Conservation (phyloP, 2,329 filamentous ascomycete genomes). For the Claviceps africana region DNA sequence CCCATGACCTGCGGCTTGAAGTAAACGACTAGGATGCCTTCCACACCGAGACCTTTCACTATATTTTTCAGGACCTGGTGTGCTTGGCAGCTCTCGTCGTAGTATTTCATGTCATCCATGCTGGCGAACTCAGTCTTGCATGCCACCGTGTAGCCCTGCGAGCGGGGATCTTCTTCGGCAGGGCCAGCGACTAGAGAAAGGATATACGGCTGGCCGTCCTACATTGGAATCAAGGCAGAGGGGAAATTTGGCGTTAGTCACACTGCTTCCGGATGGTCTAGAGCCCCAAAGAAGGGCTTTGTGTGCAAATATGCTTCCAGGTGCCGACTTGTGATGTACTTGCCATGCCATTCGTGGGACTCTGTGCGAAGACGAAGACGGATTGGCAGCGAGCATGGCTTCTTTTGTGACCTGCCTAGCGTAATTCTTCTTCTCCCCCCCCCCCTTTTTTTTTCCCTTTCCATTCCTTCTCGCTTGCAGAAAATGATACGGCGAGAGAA, state of each 20-base stretch:
- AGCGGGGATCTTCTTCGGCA: slow-evolving; percentile 42
- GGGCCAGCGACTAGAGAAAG: slow-evolving; percentile 38
- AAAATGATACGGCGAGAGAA: background rate
- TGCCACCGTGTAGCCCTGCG: slow-evolving; percentile 51
- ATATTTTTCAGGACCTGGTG: slow-evolving; percentile 27
- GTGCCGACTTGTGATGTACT: background rate
- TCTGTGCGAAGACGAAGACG: background rate
- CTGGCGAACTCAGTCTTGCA: slow-evolving; percentile 50
- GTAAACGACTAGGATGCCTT: slow-evolving; percentile 27
- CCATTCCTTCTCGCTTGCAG: background rate
- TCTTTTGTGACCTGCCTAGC: background rate
- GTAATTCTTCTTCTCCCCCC: background rate
- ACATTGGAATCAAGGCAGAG: background rate
- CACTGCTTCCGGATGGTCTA: background rate
- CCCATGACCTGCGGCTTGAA: slow-evolving; percentile 22
- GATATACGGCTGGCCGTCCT: slow-evolving; percentile 63
- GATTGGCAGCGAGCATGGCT: background rate
- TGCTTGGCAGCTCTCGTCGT: slow-evolving; percentile 40
- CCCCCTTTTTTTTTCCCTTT: no score
- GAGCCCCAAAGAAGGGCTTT: background rate
- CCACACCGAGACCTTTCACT: slow-evolving; percentile 18
- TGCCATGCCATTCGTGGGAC: background rate
- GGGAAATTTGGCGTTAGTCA: slow-evolving; percentile 5
- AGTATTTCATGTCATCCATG: slow-evolving; percentile 56
- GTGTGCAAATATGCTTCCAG: background rate